Conservation (phyloP, 257 asterid species). For the Plantago ovata region DNA sequence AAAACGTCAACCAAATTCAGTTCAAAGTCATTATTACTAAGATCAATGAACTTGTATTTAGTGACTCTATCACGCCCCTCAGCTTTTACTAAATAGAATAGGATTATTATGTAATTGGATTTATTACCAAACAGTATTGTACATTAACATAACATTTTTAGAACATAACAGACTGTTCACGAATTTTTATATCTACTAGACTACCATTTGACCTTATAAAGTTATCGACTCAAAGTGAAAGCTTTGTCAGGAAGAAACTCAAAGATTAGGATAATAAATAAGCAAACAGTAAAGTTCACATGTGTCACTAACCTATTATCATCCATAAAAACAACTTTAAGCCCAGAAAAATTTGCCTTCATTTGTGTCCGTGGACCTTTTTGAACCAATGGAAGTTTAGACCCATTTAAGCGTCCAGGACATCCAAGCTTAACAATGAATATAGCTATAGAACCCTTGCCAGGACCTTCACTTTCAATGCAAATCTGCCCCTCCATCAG, state of each 20-base stretch:
- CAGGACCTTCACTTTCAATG: conserved; percentile 92
- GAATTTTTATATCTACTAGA: too few relatives aligned
- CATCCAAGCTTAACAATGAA: conserved; percentile 79
- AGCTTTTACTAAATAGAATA: too few relatives aligned
- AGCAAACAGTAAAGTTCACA: not conserved
- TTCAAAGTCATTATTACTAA: too few relatives aligned
- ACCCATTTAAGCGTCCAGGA: conserved; percentile 54
- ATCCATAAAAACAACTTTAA: conserved; percentile 82
- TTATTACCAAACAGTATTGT: too few relatives aligned
- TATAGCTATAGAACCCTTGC: conserved; percentile 80
- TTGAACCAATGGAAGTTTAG: conserved; percentile 40
- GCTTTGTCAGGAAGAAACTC: not conserved
- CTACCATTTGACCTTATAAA: too few relatives aligned
- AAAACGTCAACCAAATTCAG: too few relatives aligned
- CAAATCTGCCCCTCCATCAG: conserved; percentile 95
- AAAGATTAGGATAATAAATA: not conserved
- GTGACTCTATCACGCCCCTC: too few relatives aligned
- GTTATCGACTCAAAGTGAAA: not conserved
- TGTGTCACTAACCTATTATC: conserved; percentile 60
- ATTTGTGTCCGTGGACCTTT: conserved; percentile 51
- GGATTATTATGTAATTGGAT: too few relatives aligned
- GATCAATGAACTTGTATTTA: too few relatives aligned
- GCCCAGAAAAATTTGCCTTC: conserved; percentile 57
- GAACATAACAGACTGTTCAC: too few relatives aligned
- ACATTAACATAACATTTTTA: too few relatives aligned